A percentile compares a stretch with the other conserved stretches of the same genome.
Evolutionary conservation across 2,329 filamentous ascomycete species (phyloP).

Genomic region (Colletotrichum spinosum): DNA sequence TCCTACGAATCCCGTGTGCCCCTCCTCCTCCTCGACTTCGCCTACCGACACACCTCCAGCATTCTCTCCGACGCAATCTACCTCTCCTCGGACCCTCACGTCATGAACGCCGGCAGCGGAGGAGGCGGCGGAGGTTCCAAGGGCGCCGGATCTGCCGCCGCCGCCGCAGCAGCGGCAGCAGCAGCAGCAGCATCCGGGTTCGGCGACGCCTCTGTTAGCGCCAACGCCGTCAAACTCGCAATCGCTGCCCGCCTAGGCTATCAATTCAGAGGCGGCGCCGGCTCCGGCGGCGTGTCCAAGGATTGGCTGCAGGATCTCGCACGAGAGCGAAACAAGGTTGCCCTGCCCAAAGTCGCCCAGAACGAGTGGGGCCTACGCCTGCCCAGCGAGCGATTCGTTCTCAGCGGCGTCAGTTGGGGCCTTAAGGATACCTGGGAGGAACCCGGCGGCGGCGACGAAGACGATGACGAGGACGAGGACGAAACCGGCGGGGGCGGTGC

Average conservation of each 20-base stretch:
- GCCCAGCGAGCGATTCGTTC: slow-evolving; percentile 75
- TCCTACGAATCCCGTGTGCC: slow-evolving; percentile 86
- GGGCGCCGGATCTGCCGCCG: slow-evolving; percentile 62
- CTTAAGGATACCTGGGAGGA: slow-evolving; percentile 69
- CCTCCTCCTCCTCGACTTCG: slow-evolving; percentile 85
- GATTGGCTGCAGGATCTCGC: slow-evolving; percentile 84
- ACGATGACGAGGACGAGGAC: slow-evolving; percentile 54
- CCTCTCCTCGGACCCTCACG: slow-evolving; percentile 76
- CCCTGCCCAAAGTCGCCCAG: slow-evolving; percentile 70
- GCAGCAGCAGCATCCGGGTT: slow-evolving; percentile 45
- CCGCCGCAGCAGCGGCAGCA: slow-evolving; percentile 53
- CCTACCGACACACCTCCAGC: slow-evolving; percentile 82
- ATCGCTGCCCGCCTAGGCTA: slow-evolving; percentile 76
- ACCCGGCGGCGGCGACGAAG: slow-evolving; percentile 52
- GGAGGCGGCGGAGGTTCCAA: slow-evolving; percentile 44
- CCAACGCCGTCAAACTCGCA: slow-evolving; percentile 78
- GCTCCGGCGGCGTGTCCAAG: slow-evolving; percentile 70
- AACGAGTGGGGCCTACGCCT: slow-evolving; percentile 76
- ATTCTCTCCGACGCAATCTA: slow-evolving; percentile 79
- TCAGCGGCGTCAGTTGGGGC: slow-evolving; percentile 75
- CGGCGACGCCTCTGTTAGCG: slow-evolving; percentile 67
- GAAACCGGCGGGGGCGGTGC: slow-evolving; percentile 58
- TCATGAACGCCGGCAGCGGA: slow-evolving; percentile 61
- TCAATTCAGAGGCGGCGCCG: slow-evolving; percentile 71
- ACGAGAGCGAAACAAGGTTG: slow-evolving; percentile 74